Evolutionary conservation across 2,329 filamentous ascomycete species (phyloP), one percentile per base, ranked within the genome.

Genomic region (Cladorrhinum sp.): DNA sequence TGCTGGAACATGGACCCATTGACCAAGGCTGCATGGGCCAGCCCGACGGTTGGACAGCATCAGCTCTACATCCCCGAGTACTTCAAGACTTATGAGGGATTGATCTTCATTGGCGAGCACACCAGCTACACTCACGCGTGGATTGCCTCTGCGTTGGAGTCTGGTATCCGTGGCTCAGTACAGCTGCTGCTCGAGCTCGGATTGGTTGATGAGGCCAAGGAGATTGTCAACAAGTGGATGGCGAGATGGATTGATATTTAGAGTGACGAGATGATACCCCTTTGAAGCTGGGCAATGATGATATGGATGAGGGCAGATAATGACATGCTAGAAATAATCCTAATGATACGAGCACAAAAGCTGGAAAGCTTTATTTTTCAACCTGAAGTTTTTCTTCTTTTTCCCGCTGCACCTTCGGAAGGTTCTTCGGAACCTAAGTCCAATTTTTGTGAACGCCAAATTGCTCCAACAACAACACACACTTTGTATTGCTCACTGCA

Each of bases 81-180:
- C 69, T 90, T 88, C 68, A 82, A 86, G 69, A 90, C 87, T 0
- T 84, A 91, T 71, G 81, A 80, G 64, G 84, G 86, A 53, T 86
- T 87, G n/a, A 84, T 90, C 33, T 89, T 90, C 62, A 76, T 88
- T 5, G 84, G 84, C 1, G 88, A 91, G 71, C 87, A 90, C 69
- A 90, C 87, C 0, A 84, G 81, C 6, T 89, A 87, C 69, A 91
- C 88, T 0, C 88, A 91, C 68, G 87, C 86, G 1, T 90, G 86
- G 87, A 87, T 89, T 55, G 82, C 82, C 30, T 84, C 82, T 2
- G 87, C 88, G 1, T 74, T 91, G 3, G 87, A 91, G 69, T 87
- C 83, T 10, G 87, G 85, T 0, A 83, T 90, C 1, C 77, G 88
- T 1, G 86, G 87, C 0, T 84, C 85, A 0, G 79, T 85, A 3